Evolutionary conservation across 2,329 filamentous ascomycete species (phyloP).

Genomic region (Penicillium olsonii): DNA sequence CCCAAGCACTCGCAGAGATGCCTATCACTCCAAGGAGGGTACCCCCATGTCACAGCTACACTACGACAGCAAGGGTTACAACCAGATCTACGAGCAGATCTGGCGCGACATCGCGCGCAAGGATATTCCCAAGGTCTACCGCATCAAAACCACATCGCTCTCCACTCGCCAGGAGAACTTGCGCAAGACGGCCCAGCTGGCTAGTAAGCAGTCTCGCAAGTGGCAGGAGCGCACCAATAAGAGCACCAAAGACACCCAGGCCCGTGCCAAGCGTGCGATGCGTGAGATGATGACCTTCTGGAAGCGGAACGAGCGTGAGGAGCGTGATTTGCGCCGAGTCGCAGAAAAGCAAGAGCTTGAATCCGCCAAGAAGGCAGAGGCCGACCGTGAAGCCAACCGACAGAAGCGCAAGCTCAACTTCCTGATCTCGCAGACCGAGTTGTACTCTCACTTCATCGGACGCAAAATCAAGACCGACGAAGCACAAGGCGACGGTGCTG

Average conservation of each 20-base stretch:
- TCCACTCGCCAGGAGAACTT: slow-evolving; percentile 90
- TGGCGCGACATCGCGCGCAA: slow-evolving; percentile 93
- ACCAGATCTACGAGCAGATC: slow-evolving; percentile 96
- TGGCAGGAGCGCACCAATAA: slow-evolving; percentile 99
- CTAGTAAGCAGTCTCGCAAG: slow-evolving; percentile 93
- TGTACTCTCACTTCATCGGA: slow-evolving; percentile 99
- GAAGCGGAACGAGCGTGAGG: slow-evolving; percentile 98
- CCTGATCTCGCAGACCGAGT: slow-evolving; percentile 95
- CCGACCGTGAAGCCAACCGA: slow-evolving; percentile 92
- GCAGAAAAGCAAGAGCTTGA: slow-evolving; percentile 96
- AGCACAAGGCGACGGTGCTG: slow-evolving; percentile 82
- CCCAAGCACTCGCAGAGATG: slow-evolving; percentile 54
- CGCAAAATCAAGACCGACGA: slow-evolving; percentile 99
- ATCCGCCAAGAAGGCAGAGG: slow-evolving; percentile 93
- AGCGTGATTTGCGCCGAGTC: slow-evolving; percentile 88
- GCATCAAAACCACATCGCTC: slow-evolving; percentile 82
- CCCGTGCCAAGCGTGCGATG: slow-evolving; percentile 96
- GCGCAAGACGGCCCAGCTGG: slow-evolving; percentile 94
- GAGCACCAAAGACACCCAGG: slow-evolving; percentile 96
- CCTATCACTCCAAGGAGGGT: slow-evolving; percentile 43
- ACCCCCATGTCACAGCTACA: slow-evolving; percentile 58
- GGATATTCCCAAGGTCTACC: slow-evolving; percentile 88
- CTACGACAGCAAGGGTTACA: slow-evolving; percentile 88
- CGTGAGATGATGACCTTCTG: slow-evolving; percentile 99
- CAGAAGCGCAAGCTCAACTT: slow-evolving; percentile 99